phyloP scores from a whole-genome alignment of 257 asterid genomes.

The Przewalskia tangutica region DNA sequence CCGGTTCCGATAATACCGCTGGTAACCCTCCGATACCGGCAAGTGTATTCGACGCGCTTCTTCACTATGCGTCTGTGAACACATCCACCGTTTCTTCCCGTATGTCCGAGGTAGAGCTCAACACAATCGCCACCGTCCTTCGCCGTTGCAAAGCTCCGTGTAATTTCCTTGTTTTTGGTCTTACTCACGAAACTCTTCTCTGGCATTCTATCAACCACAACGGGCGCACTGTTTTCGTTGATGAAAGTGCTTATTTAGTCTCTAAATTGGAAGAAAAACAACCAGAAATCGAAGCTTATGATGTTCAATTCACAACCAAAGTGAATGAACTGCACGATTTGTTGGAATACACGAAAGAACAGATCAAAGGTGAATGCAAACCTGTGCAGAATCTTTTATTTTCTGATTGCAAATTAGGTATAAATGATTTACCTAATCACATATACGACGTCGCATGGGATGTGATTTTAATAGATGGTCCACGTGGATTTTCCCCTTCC shows the following conservation, averaged over 20 bases:
- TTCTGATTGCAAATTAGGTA: slow-evolving; percentile 67
- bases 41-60: slow-evolving; percentile 45
- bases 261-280: slow-evolving; percentile 38
- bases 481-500: slow-evolving; percentile 39
- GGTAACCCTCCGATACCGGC: slow-evolving; percentile 26
- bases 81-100: slow-evolving; percentile 22
- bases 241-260: slow-evolving; percentile 48
- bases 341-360: slow-evolving; percentile 33
- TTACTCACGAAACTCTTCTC: slow-evolving; percentile 66
- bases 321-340: slow-evolving; percentile 54
- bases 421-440: slow-evolving; percentile 78
- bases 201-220: slow-evolving; percentile 65
- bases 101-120: slow-evolving; percentile 47
- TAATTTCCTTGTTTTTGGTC: slow-evolving; percentile 70
- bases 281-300: slow-evolving; percentile 72
- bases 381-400: slow-evolving; percentile 78
- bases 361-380: slow-evolving; percentile 37
- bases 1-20: neutral
- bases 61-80: slow-evolving; percentile 61
- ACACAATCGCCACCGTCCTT: slow-evolving; percentile 40
- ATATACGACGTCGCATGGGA: slow-evolving; percentile 92
- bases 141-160: slow-evolving; percentile 57
- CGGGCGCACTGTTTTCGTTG: slow-evolving; percentile 74
- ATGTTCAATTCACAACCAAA: slow-evolving; percentile 53
- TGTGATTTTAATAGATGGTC: slow-evolving; percentile 62